phyloP scores from a whole-genome alignment of 2,329 filamentous ascomycete species.

The Tolypocladium amazonense region DNA sequence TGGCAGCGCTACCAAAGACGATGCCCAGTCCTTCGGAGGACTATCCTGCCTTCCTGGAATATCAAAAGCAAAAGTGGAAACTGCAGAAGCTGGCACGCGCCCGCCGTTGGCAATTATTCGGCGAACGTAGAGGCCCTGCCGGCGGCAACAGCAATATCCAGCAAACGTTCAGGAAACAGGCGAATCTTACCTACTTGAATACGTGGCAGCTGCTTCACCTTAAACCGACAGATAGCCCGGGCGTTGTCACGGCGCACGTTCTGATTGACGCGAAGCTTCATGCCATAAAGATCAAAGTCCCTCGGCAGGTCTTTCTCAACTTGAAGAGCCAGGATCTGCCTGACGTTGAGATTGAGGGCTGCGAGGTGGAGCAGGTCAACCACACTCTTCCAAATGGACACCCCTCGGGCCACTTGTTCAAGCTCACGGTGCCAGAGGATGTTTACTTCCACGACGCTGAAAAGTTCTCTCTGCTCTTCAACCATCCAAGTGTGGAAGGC shows the following conservation, averaged over 20 bases:
- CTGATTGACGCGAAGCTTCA: conserved; percentile 92
- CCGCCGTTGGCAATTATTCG: conserved; percentile 82
- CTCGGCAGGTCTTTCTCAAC: conserved; percentile 83
- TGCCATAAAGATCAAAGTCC: conserved; percentile 76
- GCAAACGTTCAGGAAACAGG: conserved; percentile 78
- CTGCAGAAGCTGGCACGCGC: conserved; percentile 85
- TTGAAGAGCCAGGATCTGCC: conserved; percentile 80
- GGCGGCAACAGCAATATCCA: conserved; percentile 49
- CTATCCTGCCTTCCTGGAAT: conserved; percentile 78
- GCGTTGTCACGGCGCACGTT: conserved; percentile 79
- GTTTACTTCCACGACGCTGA: conserved; percentile 76
- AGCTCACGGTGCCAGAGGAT: conserved; percentile 80
- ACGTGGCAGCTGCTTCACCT: conserved; percentile 95
- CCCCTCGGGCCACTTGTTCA: conserved; percentile 87
- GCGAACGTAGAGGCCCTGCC: conserved; percentile 55
- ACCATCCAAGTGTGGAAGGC: conserved; percentile 89
- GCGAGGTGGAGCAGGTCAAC: conserved; percentile 84
- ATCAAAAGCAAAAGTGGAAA: conserved; percentile 99
- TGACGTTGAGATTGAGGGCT: conserved; percentile 76
- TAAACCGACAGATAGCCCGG: conserved; percentile 69
- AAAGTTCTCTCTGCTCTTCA: conserved; percentile 74
- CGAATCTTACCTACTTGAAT: conserved; percentile 78
- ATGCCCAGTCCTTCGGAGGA: conserved; percentile 82
- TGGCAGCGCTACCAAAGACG: conserved; percentile 65
- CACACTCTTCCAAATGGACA: conserved; percentile 93